Evolutionary conservation across 176 grass and related monocot species (phyloP), one percentile per base, ranked within the genome.

Genomic region (Triticum monococcum): DNA sequence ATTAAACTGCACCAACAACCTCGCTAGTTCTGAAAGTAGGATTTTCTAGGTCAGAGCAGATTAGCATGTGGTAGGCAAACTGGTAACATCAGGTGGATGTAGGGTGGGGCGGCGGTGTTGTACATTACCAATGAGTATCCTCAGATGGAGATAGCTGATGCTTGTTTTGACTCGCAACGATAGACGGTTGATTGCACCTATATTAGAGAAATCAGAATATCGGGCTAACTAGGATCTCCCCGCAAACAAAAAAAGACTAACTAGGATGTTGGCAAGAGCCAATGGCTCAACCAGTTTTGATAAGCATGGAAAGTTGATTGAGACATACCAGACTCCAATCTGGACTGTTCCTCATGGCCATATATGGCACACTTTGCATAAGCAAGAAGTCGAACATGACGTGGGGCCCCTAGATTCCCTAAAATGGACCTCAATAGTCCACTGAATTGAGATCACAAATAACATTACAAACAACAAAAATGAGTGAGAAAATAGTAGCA

Each of bases 351-450:
- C 90, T 92, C 91, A 24, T 89, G 91, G 75, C 91, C 93, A 30
- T 91, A 84, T 87, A 95, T 41, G 81, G 93, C 93, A 87, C 91
- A 92, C 79, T 91, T 98, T 65, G 91, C 91, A 91, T 95, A 98
- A 35, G 86, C 86, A 89, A 95, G 91, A 81, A 95, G 91, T 18
- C 96, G 83, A 59, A 95, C 88, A 92, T 92, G 91, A 22, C 84
- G 86, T 75, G 88, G 86, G 7, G 80, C 90, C 28, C 93, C 96
- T 41, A 98, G 69, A 33, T 92, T 98, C 60, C 90, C 90, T 57
- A 94, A 75, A 85, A 98, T 95, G 20, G 93, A 98, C 69, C 90
- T 92, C 81, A 98, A 84, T 84, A 98, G 33, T 91, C 89, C 91
- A 86, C 93, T 98, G 79, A 67, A 84, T 84, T 9, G 16, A 84